phyloP scores from a whole-genome alignment of 2,329 filamentous ascomycete species.

The Arthrocladium fulminans region DNA sequence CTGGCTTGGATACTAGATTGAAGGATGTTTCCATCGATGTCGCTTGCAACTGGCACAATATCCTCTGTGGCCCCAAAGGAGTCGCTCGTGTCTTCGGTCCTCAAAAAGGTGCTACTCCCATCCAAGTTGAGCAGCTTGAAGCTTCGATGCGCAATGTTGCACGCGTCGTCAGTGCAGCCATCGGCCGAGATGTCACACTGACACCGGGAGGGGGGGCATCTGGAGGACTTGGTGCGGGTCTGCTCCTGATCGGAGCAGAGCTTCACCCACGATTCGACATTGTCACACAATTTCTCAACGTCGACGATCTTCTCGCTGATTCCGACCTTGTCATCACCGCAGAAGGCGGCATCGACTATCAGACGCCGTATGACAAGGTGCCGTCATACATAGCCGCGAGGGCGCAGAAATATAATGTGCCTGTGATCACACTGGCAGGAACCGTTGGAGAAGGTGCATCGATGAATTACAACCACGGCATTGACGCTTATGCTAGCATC shows the following conservation, averaged over 20 bases:
- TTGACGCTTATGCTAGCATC: constrained; percentile 28
- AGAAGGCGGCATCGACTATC: constrained; percentile 45
- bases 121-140: constrained; percentile 37
- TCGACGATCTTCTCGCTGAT: constrained; percentile 38
- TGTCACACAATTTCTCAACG: constrained; percentile 43
- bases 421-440: constrained; percentile 39
- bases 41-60: constrained; percentile 45
- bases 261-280: constrained; percentile 43
- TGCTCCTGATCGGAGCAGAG: constrained; percentile 40
- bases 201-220: constrained; percentile 44
- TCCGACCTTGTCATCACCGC: constrained; percentile 47
- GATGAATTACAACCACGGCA: constrained; percentile 29
- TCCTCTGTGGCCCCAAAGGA: constrained; percentile 41
- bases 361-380: constrained; percentile 46
- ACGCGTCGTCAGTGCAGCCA: constrained; percentile 26
- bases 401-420: constrained; percentile 38
- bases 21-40: constrained; percentile 38
- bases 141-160: constrained; percentile 37
- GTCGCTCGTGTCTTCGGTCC: constrained; percentile 45
- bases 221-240: constrained; percentile 45
- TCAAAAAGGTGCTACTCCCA: constrained; percentile 42
- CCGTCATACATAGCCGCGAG: constrained; percentile 44
- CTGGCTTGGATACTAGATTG: constrained; percentile 32
- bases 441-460: constrained; percentile 32
- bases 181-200: constrained; percentile 31